Base-by-base conservation (phyloP, 1,284 basidiomycete genomes). In the Meira nashicola region DNA sequence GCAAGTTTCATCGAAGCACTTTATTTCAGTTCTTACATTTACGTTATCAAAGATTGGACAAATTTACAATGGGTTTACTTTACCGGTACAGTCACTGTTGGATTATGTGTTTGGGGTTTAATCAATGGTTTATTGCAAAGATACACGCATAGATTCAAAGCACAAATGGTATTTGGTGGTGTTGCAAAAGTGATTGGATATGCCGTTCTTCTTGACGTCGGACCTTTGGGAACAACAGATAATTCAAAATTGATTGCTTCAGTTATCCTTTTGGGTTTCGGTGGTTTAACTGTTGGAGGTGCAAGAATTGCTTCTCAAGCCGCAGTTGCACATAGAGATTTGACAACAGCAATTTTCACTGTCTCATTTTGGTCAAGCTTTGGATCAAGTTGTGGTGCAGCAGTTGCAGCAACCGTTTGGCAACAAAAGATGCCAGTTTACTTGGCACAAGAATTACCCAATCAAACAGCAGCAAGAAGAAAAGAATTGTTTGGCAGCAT, bases 371-470 rank as follows among this genome's bases (percentile, higher is more conserved):
- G 79, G 74, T 77, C 79, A 0, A 69, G 68, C n/a, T 67, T 81
- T 17, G 80, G 80, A 25, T 77, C 78, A n/a, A 69, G 76, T 0
- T 75, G 80, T 55, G 79, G 76, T 0, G 67, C 67, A 1, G 78
- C 78, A 5, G 77, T 75, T 48, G 62, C 76, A 1, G 68, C 68
- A 7, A 73, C 77, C 4, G 68, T 79, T n/a, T 80, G 79, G 77
- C 72, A 68, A 17, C 48, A 69, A 12, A 59, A 61, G 21, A 59
- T 80, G 7, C 71, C 73, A 5, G 54, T 51, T 15, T 43, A 67
- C 8, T 62, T 76, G 68, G 23, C 71, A 73, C 85, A 14, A 88
- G 87, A 67, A 43, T 52, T 67, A 33, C 39, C 63, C 15, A 56
- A 61, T 28, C 41, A 68, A 55, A 55, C 59, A n/a, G 17, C 59